Conservation (phyloP, 1,139 yeast species). For the Saccharomyces hybrid region DNA sequence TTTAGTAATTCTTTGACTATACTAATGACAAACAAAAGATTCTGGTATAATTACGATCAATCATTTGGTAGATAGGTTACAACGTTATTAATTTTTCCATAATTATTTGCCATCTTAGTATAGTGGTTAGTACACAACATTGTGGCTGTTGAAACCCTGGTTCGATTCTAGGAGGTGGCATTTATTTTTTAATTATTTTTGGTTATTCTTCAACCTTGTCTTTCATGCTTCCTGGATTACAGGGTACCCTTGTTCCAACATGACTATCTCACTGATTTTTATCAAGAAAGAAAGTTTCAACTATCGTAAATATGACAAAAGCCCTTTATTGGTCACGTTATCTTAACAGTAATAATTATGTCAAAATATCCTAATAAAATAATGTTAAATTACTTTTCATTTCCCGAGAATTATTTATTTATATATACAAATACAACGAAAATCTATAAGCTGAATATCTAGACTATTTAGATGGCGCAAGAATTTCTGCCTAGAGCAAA, state of each 20-base stretch:
- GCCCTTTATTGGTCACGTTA: not conserved
- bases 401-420: not conserved
- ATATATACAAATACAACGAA: not conserved
- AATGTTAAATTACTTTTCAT: not conserved
- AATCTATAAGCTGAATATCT: not conserved
- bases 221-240: not conserved
- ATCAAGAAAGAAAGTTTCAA: not conserved
- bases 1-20: not conserved
- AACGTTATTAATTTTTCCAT: not conserved
- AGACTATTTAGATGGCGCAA: conserved; percentile 9
- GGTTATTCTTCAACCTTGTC: not conserved
- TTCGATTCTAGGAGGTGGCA: conserved; percentile 23
- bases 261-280: not conserved
- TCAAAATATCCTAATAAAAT: not conserved
- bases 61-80: not conserved
- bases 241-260: not conserved
- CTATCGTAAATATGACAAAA: not conserved
- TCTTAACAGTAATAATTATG: not conserved
- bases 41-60: not conserved
- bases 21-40: not conserved
- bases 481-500: conserved; percentile 1
- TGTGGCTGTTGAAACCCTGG: conserved; percentile 31
- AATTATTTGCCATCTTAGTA: conserved; percentile 30
- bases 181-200: conserved; percentile 5
- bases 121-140: conserved; percentile 39